A percentile compares a stretch with the other conserved stretches of the same genome.
These are phyloP conservation scores for Mucor velutinosus DNA, from an alignment of 371 early-diverging fungal genomes.

Conservation along the genomic window DNA sequence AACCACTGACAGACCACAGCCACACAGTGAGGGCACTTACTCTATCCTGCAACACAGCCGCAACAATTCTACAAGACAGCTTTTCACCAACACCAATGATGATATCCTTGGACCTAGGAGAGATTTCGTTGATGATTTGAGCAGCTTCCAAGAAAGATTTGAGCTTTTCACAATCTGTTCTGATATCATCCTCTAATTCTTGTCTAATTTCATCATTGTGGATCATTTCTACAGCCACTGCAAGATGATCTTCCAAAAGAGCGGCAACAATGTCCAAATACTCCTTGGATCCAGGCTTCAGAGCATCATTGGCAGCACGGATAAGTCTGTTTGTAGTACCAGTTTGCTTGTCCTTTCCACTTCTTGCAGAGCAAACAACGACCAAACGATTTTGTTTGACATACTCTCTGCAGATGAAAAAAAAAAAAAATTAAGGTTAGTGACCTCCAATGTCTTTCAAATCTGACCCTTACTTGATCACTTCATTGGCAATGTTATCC, in stretches of 20 bases:
- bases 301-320: slow-evolving; percentile 72
- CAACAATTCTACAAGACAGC: slow-evolving; percentile 87
- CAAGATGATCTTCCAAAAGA: slow-evolving; percentile 81
- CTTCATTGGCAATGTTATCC: slow-evolving; percentile 58
- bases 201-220: slow-evolving; percentile 52
- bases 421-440: background rate
- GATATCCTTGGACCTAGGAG: slow-evolving; percentile 93
- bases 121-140: slow-evolving; percentile 93
- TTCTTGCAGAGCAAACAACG: slow-evolving; percentile 84
- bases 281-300: slow-evolving; percentile 61
- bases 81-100: slow-evolving; percentile 96
- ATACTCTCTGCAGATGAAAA: slow-evolving; percentile 36
- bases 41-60: slow-evolving; percentile 77
- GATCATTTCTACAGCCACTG: slow-evolving; percentile 67
- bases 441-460: background rate
- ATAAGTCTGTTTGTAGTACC: slow-evolving; percentile 79
- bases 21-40: slow-evolving; percentile 18
- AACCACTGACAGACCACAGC: background rate
- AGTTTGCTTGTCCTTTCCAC: slow-evolving; percentile 74
- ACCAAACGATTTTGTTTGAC: slow-evolving; percentile 70
- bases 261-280: slow-evolving; percentile 77
- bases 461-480: slow-evolving; percentile 51
- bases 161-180: slow-evolving; percentile 76
- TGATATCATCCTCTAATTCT: slow-evolving; percentile 61
- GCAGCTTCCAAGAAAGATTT: slow-evolving; percentile 91